These are phyloP conservation scores for Apiospora aurea DNA, from an alignment of 2,329 filamentous ascomycete genomes.

Conservation along the genomic window DNA sequence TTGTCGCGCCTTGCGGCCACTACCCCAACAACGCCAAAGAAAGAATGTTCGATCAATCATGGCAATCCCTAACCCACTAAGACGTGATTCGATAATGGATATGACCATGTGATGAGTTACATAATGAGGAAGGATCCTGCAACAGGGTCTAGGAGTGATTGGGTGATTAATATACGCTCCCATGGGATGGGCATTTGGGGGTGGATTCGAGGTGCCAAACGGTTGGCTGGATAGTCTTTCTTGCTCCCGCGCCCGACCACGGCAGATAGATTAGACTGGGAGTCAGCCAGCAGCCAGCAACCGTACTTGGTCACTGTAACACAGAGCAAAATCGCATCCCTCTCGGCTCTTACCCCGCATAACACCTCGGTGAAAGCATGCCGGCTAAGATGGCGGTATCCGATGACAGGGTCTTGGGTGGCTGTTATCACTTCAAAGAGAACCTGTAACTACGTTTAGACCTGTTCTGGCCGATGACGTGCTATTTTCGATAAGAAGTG, in stretches of 20 bases:
- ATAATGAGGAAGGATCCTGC: background rate
- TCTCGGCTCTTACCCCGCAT: conserved; percentile 34
- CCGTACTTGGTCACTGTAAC: background rate
- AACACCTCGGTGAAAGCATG: conserved; percentile 17
- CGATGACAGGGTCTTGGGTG: background rate
- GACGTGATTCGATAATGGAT: background rate
- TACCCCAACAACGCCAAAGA: background rate
- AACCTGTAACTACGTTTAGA: background rate
- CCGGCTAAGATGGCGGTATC: conserved; percentile 9
- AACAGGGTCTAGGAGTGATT: background rate
- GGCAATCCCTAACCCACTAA: background rate
- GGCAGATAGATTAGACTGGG: background rate
- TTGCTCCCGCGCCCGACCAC: background rate
- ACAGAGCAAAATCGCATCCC: background rate
- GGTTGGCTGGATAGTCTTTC: conserved; percentile 14
- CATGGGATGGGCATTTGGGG: background rate
- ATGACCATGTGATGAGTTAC: background rate
- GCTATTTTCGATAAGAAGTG: background rate
- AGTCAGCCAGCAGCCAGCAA: background rate
- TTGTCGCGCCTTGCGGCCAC: background rate
- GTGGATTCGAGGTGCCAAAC: too few species aligned
- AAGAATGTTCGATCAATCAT: background rate
- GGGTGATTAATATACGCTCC: background rate
- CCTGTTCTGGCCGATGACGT: conserved; percentile 13
- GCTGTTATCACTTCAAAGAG: background rate